Conservation (phyloP, 2,329 filamentous ascomycete species). For the Torrubiella hemipterigena region DNA sequence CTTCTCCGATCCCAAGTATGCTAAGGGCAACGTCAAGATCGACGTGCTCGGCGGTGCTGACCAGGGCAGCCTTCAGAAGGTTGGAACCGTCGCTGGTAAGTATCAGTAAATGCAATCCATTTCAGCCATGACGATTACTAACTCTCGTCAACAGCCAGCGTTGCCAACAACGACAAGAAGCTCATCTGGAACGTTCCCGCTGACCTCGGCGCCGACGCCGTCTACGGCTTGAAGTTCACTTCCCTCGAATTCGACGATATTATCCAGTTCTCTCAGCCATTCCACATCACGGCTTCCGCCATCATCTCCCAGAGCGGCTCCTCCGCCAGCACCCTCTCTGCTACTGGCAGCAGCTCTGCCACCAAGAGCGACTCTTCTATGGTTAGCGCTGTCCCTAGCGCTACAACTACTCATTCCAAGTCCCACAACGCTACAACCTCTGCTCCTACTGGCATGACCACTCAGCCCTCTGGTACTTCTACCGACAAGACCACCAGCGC, state of each 20-base stretch:
- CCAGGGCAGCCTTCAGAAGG: constrained; percentile 24
- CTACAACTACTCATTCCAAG: neutral
- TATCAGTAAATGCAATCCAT: constrained; percentile 9
- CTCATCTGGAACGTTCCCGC: constrained; percentile 40
- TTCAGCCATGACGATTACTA: neutral
- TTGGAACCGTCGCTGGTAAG: constrained; percentile 38
- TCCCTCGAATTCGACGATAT: constrained; percentile 31
- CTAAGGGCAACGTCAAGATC: constrained; percentile 35
- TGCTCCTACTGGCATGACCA: neutral
- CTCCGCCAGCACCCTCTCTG: constrained; percentile 14
- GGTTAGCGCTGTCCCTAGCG: constrained; percentile 5
- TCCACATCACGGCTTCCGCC: constrained; percentile 31
- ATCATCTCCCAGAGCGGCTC: constrained; percentile 8
- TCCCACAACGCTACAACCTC: constrained; percentile 1
- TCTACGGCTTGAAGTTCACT: constrained; percentile 47
- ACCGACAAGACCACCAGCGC: constrained; percentile 10
- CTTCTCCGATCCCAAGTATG: constrained; percentile 24
- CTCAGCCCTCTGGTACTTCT: neutral
- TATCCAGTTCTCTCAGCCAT: constrained; percentile 54
- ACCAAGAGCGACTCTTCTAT: constrained; percentile 18
- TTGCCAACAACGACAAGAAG: constrained; percentile 30
- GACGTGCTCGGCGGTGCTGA: constrained; percentile 39
- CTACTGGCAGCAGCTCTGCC: constrained; percentile 17
- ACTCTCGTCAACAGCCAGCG: constrained; percentile 22
- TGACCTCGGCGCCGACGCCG: constrained; percentile 28